phyloP scores from a whole-genome alignment of 441 rosid species.

The Populus hybrid region DNA sequence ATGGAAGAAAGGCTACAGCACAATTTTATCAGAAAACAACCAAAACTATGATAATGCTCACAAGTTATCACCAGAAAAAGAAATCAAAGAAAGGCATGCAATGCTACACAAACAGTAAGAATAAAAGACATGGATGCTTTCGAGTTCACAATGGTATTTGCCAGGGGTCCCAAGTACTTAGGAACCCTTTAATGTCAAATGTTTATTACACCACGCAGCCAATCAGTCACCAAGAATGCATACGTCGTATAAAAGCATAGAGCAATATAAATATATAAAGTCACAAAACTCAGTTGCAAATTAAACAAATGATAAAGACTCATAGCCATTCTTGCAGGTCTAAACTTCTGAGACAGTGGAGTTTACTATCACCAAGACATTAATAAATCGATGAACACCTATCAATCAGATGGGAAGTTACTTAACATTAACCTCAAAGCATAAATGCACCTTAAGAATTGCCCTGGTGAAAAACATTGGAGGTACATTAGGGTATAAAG shows the following conservation, averaged over 20 bases:
- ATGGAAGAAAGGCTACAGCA: not conserved
- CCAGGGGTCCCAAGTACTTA: not conserved
- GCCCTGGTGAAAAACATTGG: not conserved
- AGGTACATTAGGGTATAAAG: not conserved
- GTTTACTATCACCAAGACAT: not conserved
- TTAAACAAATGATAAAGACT: not conserved
- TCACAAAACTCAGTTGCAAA: not conserved
- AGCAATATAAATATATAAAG: not conserved
- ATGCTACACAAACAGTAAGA: not conserved
- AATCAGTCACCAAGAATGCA: not conserved
- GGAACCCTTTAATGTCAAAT: not conserved
- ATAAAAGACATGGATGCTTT: not conserved
- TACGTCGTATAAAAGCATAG: not conserved
- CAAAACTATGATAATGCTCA: too few species aligned
- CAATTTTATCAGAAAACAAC: not conserved
- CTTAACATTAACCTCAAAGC: not conserved
- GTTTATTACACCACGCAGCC: not conserved
- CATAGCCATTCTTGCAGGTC: not conserved
- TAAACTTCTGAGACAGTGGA: not conserved
- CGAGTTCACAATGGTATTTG: not conserved
- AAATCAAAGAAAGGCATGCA: not conserved
- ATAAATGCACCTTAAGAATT: not conserved
- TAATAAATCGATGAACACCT: too few species aligned
- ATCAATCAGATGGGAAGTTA: not conserved
- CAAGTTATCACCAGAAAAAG: too few species aligned